Base-by-base conservation (phyloP, 345 rosid species). In the Arabidopsis arenosa region DNA sequence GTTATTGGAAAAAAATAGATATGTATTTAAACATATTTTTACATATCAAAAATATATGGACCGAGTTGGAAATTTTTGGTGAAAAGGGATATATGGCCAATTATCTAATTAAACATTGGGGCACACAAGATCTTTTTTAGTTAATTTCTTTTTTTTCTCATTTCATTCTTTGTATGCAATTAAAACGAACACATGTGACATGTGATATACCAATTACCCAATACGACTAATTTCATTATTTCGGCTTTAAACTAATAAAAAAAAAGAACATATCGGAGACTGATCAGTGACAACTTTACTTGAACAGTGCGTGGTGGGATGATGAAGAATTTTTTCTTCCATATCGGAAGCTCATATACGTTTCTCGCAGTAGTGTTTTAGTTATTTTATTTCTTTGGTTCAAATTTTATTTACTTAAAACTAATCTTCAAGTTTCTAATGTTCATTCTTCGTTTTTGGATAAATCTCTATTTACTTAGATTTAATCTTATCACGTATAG, bases 101-200 rank as follows among this genome's bases (percentile, higher is more conserved):
- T 28, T 28, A 28, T 28, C 32, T 28, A 28, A 28, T 28, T 0
- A 28, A 28, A 28, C 41, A 37, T 37, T 37, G 30, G 51, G 69
- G 49, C 40, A 72, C 69, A 62, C 52, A 15, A 52, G 32, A 62
- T 72, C 30, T 51, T 39, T 40, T 52, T 52, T 63, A 28, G 10
- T 48, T 48, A 0, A 28, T 28, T 39, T 48, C 6, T 1, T 30
- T 45, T 43, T 32, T 0, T 40, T 48, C 32, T 48, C 32, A 28
- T 39, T 30, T 8, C 3, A 21, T 45, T 47, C 44, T 35, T 59
- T 70, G 47, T 59, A 21, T 13, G 49, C 23, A 36, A 52, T 12
- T 49, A 3, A 61, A 61, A 23, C 40, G 39, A n/a, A 7, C 14
- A 72, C 68, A 40, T 72, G 57, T 47, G 67, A 33, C 37, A 7